Conservation (phyloP, 2,329 filamentous ascomycete species). For the Penicillium sp. region DNA sequence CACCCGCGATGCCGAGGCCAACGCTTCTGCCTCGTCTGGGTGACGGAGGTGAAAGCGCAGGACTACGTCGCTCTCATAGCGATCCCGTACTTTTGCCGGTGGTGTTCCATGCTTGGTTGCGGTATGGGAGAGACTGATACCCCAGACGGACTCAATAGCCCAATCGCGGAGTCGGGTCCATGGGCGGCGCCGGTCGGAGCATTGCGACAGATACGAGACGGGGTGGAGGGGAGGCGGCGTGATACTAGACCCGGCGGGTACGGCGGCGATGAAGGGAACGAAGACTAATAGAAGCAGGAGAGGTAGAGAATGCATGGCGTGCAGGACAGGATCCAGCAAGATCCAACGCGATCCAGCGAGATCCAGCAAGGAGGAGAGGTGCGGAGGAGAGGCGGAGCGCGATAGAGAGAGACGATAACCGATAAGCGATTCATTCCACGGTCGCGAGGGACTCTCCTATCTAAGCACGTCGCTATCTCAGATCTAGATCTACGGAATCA, state of each 20-base stretch:
- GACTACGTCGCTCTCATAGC: slow-evolving; percentile 79
- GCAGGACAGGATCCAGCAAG: too few relatives aligned
- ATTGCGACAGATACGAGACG: slow-evolving; percentile 27
- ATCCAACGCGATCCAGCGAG: too few relatives aligned
- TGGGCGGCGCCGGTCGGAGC: slow-evolving; percentile 32
- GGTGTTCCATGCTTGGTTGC: slow-evolving; percentile 25
- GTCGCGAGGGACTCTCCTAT: too few relatives aligned
- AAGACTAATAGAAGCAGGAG: slow-evolving; percentile 20
- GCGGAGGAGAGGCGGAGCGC: background rate
- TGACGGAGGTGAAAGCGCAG: slow-evolving; percentile 79
- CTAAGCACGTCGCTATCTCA: too few relatives aligned
- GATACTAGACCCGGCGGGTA: slow-evolving; percentile 40
- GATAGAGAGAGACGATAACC: too few relatives aligned
- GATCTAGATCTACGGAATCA: background rate
- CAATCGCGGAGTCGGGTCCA: slow-evolving; percentile 44
- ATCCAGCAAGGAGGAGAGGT: too few relatives aligned
- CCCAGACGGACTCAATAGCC: slow-evolving; percentile 46
- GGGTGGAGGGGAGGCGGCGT: slow-evolving; percentile 34
- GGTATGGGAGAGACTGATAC: slow-evolving; percentile 28
- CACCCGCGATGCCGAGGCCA: slow-evolving; percentile 69
- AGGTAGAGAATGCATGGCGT: slow-evolving; percentile 23
- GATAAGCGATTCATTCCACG: background rate
- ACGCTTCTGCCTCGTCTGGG: slow-evolving; percentile 63
- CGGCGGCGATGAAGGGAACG: slow-evolving; percentile 25
- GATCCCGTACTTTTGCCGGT: slow-evolving; percentile 43